Conservation (phyloP, 495 filamentous ascomycete species). For the Neurospora sp. region DNA sequence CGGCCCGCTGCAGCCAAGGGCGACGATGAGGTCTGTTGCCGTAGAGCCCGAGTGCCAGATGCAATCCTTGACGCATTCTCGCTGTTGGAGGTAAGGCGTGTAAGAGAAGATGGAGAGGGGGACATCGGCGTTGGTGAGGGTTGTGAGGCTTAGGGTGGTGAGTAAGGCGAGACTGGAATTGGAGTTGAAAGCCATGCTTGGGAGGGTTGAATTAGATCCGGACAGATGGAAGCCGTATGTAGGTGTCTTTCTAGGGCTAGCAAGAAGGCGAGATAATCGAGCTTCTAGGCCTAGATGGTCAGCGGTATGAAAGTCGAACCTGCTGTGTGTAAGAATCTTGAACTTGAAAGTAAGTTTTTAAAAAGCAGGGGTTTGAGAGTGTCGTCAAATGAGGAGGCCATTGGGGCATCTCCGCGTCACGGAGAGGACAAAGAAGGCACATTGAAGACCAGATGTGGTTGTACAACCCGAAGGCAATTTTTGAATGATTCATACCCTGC, state of each 20-base stretch:
- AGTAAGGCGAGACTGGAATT: neutral
- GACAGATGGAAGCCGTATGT: neutral
- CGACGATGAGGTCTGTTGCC: neutral
- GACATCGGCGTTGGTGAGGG: neutral
- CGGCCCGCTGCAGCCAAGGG: slow-evolving; percentile 4
- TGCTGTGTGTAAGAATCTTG: neutral
- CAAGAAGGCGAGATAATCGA: neutral
- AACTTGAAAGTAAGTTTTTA: neutral
- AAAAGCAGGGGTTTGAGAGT: neutral
- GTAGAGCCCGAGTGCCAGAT: neutral
- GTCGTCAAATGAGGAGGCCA: neutral
- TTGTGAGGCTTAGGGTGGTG: neutral
- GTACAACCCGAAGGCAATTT: neutral
- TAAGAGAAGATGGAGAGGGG: slow-evolving; percentile 1
- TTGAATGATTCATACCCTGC: neutral
- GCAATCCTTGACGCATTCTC: slow-evolving; percentile 7
- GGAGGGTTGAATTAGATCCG: neutral
- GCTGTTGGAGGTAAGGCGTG: neutral
- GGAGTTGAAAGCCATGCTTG: neutral
- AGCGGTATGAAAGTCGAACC: neutral
- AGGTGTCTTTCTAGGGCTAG: no score
- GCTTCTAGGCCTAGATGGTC: neutral
- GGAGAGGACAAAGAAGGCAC: neutral
- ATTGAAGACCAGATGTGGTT: neutral
- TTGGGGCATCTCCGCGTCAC: neutral